These are phyloP conservation scores for Phaffomyces antillensis DNA, from an alignment of 805 yeast genomes.

Conservation along the genomic window DNA sequence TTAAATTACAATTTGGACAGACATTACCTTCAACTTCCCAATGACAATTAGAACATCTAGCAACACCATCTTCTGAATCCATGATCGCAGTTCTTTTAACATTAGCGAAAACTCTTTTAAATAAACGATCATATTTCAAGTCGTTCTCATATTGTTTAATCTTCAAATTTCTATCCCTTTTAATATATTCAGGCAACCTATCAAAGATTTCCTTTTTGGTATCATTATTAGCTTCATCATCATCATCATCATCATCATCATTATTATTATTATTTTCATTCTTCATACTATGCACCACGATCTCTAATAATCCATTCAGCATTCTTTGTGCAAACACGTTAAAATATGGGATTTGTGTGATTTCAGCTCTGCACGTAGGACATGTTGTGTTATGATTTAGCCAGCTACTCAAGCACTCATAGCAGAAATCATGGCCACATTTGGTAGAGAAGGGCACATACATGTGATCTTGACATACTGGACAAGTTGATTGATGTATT, in stretches of 20 bases:
- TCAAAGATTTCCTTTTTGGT: background rate
- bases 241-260: background rate
- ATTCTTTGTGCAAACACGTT: conserved; percentile 25
- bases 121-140: conserved; percentile 30
- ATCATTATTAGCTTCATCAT: too few species aligned
- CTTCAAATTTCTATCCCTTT: conserved; percentile 21
- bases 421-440: conserved; percentile 76
- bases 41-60: conserved; percentile 68
- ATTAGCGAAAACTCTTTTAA: conserved; percentile 37
- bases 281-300: background rate
- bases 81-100: conserved; percentile 41
- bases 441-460: conserved; percentile 52
- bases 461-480: conserved; percentile 66
- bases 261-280: too few species aligned
- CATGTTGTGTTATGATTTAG: conserved; percentile 46
- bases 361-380: conserved; percentile 55
- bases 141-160: conserved; percentile 35
- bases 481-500: conserved; percentile 35
- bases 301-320: background rate
- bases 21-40: conserved; percentile 68
- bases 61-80: conserved; percentile 64
- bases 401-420: conserved; percentile 60
- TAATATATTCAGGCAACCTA: conserved; percentile 2
- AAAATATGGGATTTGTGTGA: conserved; percentile 43
- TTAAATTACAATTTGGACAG: conserved; percentile 64